phyloP scores from a whole-genome alignment of 2,329 filamentous ascomycete species.

The Coniochaeta sp. region DNA sequence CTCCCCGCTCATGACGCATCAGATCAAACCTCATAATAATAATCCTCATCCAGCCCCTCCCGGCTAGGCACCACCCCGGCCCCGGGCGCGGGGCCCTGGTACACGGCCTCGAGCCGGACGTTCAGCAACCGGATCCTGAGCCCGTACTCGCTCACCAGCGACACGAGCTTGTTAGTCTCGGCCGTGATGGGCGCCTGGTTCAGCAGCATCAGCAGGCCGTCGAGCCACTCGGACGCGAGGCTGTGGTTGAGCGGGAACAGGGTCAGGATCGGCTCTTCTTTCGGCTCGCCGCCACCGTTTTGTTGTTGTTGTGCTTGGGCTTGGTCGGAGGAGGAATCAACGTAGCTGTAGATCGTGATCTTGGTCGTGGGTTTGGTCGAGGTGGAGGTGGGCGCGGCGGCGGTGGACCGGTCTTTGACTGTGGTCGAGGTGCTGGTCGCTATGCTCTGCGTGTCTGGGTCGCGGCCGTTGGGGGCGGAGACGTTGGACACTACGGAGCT shows the following conservation, averaged over 20 bases:
- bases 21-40: conserved; percentile 77
- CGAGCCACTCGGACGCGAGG: conserved; percentile 91
- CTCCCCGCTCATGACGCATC: not conserved
- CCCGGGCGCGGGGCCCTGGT: conserved; percentile 61
- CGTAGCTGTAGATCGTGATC: conserved; percentile 82
- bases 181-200: conserved; percentile 96
- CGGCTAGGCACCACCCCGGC: conserved; percentile 72
- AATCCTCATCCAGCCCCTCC: conserved; percentile 84
- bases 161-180: conserved; percentile 85
- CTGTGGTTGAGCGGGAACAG: conserved; percentile 75
- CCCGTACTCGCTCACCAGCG: conserved; percentile 81
- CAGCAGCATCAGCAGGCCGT: conserved; percentile 88
- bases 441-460: conserved; percentile 28
- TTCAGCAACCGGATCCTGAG: conserved; percentile 90
- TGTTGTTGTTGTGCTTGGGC: not conserved
- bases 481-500: conserved; percentile 94
- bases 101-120: conserved; percentile 72
- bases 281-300: conserved; percentile 29
- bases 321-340: conserved; percentile 24
- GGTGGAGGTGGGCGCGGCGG: conserved; percentile 4
- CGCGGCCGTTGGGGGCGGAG: conserved; percentile 55
- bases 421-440: conserved; percentile 29
- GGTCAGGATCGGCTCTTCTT: conserved; percentile 73
- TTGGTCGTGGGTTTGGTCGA: conserved; percentile 59
- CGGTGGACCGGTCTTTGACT: conserved; percentile 9